phyloP scores from a whole-genome alignment of 306 rosid species.

The Vigna nakashimae region DNA sequence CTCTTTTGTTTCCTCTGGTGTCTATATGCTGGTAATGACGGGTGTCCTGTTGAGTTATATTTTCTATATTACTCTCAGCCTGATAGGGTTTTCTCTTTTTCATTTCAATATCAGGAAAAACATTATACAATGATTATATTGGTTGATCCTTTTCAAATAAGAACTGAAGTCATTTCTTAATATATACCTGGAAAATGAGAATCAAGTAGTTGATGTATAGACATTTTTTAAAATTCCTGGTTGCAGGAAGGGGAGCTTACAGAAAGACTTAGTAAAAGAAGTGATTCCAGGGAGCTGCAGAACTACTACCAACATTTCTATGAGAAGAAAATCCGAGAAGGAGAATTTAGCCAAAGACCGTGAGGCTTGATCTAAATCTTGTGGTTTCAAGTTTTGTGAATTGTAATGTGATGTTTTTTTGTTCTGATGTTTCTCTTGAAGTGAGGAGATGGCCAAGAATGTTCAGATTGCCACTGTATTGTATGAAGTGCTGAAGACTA shows the following conservation, averaged over 20 bases:
- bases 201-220: constrained; percentile 14
- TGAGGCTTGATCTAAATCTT: constrained; percentile 63
- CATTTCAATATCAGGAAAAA: background rate
- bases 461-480: constrained; percentile 82
- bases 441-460: constrained; percentile 92
- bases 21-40: constrained; percentile 20
- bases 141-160: constrained; percentile 15
- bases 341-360: constrained; percentile 78
- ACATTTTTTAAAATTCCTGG: constrained; percentile 4
- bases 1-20: constrained; percentile 33
- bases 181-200: background rate
- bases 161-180: constrained; percentile 7
- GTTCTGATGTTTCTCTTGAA: constrained; percentile 50
- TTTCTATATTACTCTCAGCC: constrained; percentile 9
- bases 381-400: constrained; percentile 32
- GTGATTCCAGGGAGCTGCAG: constrained; percentile 69
- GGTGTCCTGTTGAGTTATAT: constrained; percentile 32
- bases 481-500: constrained; percentile 76
- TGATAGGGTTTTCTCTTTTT: background rate
- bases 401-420: constrained; percentile 37
- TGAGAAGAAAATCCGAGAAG: constrained; percentile 61
- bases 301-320: constrained; percentile 68
- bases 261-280: constrained; percentile 38
- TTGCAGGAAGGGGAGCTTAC: constrained; percentile 75
- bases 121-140: background rate